Conservation (phyloP, 345 rosid species). For the Ceriops decandra region DNA sequence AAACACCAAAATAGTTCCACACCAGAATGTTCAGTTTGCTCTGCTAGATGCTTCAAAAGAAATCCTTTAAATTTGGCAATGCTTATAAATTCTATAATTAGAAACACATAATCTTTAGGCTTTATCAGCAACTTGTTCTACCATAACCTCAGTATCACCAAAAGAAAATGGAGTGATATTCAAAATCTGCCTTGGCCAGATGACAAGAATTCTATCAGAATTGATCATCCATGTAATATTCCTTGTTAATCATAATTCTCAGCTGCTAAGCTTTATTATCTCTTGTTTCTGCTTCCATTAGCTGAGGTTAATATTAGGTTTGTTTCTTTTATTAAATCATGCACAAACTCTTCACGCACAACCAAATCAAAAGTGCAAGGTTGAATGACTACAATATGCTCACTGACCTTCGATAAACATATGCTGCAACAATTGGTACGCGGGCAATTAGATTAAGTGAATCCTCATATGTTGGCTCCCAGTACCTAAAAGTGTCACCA, state of each 20-base stretch:
- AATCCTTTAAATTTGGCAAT: too few species aligned
- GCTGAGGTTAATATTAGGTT: too few species aligned
- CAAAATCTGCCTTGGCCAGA: background rate
- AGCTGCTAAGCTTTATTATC: too few species aligned
- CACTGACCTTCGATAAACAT: conserved; percentile 83
- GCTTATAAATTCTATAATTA: too few species aligned
- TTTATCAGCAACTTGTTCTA: background rate
- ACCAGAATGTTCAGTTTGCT: too few species aligned
- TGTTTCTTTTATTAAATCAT: background rate
- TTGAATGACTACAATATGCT: conserved; percentile 12
- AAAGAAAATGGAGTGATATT: background rate
- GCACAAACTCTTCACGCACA: background rate
- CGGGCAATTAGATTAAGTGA: conserved; percentile 91
- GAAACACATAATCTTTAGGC: too few species aligned
- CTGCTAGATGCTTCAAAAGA: too few species aligned
- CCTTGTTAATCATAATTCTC: too few species aligned
- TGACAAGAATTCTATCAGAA: background rate
- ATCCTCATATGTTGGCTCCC: conserved; percentile 97
- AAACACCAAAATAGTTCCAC: too few species aligned
- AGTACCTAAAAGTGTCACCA: conserved; percentile 55
- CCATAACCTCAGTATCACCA: background rate
- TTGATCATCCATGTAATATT: background rate
- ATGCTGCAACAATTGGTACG: conserved; percentile 77
- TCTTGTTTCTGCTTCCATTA: too few species aligned
- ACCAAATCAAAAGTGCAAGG: background rate